phyloP scores from a whole-genome alignment of 1,284 basidiomycete genomes.

The Gyrodon tennesseensis region DNA sequence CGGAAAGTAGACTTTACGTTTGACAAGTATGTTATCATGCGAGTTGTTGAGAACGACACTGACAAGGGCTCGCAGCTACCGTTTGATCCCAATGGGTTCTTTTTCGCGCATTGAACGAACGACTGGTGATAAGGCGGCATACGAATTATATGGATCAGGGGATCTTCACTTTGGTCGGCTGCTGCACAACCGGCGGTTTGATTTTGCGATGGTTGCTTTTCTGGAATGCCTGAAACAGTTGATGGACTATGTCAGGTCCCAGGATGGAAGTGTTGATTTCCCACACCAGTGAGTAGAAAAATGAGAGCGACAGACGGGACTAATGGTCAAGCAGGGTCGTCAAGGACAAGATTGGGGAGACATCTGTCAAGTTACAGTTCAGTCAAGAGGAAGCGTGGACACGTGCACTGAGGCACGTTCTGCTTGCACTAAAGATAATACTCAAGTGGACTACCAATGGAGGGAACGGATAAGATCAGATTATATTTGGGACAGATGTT shows the following conservation, averaged over 20 bases:
- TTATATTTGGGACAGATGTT: neutral
- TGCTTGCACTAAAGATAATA: constrained; percentile 84
- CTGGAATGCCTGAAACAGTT: constrained; percentile 93
- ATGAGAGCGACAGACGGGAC: neutral
- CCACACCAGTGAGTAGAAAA: constrained; percentile 71
- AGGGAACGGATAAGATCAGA: constrained; percentile 49
- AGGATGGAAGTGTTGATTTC: constrained; percentile 73
- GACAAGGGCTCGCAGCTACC: constrained; percentile 59
- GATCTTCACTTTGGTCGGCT: constrained; percentile 86
- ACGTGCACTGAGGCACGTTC: constrained; percentile 85
- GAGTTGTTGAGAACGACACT: constrained; percentile 20
- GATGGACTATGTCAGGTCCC: constrained; percentile 76
- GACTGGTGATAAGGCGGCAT: constrained; percentile 76
- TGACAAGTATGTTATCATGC: constrained; percentile 58
- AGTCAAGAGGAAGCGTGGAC: constrained; percentile 97
- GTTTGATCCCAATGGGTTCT: constrained; percentile 88
- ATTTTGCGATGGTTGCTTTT: constrained; percentile 94
- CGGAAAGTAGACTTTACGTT: constrained; percentile 87
- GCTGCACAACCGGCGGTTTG: constrained; percentile 93
- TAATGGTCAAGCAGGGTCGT: constrained; percentile 61
- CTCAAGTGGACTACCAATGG: constrained; percentile 83
- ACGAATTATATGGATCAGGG: constrained; percentile 89
- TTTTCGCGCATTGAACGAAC: constrained; percentile 88
- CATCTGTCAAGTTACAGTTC: constrained; percentile 92
- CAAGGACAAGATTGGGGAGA: constrained; percentile 95